Evolutionary conservation across 768 basidiomycete species (phyloP), one percentile per base, ranked within the genome.

Genomic region (Rhodocollybia butyracea): DNA sequence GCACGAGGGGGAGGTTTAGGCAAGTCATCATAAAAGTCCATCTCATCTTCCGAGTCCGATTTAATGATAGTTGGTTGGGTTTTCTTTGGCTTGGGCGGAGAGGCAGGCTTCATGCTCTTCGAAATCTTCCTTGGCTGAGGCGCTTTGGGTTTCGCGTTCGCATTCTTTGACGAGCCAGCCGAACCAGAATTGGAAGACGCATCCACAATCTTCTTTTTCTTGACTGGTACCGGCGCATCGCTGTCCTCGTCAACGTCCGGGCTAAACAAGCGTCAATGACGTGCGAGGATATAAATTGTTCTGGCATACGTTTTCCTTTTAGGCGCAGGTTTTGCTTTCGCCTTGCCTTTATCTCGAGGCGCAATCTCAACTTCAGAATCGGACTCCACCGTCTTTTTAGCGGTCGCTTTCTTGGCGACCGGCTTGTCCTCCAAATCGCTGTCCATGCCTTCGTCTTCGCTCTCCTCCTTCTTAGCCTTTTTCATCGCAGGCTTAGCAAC

Each of bases 241-340:
- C 50, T 55, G 36, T 68, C 68, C 45, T 70, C 65, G 21, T 79
- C 78, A 42, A 71, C 72, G 21, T 71, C 73, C 30, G 60, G 60
- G 41, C 61, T 66, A 27, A 68, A 66, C 38, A 47, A 26, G 54
- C 26, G 31, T 26, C 45, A 5, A 31, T 39, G 57, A 19, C 42
- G 15, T 42, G 26, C n/a, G 43, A 51, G 7, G 46, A 39, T 17
- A 46, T 15, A 38, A 15, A 54, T 15, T 42, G 55, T 43, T 38
- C 13, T 10, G 7, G 13, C 3, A 5, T 67, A 86, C 89, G 81
- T 88, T 69, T 91, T 92, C 40, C 88, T 83, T 69, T 91, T 91
- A 41, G 71, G 65, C 15, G 63, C 61, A 17, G 66, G 65, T 62
- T 73, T 74, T 2, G 69, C 75, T 60, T 81, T 84, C 34, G n/a